Conservation (phyloP, 805 yeast species). For the Sungouiozyma ichnusensis region DNA sequence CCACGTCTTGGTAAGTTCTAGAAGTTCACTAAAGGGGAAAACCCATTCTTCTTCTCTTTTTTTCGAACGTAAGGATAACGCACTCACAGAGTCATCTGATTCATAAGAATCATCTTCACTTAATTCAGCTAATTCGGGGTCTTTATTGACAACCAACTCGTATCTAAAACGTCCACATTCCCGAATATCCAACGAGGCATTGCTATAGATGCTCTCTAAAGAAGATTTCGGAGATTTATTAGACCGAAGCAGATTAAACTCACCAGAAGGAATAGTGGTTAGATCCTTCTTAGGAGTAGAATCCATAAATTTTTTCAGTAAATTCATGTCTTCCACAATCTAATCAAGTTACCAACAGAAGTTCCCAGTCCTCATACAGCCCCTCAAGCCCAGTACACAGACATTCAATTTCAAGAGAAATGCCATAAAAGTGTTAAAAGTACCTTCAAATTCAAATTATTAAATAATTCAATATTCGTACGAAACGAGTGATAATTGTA, state of each 20-base stretch:
- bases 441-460: too few relatives aligned
- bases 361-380: too few relatives aligned
- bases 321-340: conserved; percentile 42
- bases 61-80: conserved; percentile 24
- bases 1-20: conserved; percentile 45
- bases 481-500: too few relatives aligned
- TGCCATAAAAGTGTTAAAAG: too few relatives aligned
- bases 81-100: conserved; percentile 30
- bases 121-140: conserved; percentile 54
- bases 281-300: conserved; percentile 48
- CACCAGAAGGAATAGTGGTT: conserved; percentile 67
- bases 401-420: too few relatives aligned
- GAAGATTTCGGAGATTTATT: conserved; percentile 81
- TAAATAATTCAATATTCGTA: too few relatives aligned
- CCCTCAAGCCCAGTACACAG: too few relatives aligned
- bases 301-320: conserved; percentile 54
- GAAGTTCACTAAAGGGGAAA: conserved; percentile 52
- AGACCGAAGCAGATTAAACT: conserved; percentile 60
- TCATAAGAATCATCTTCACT: conserved; percentile 33
- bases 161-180: conserved; percentile 57
- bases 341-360: too few relatives aligned
- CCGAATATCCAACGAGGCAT: conserved; percentile 64
- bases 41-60: conserved; percentile 53
- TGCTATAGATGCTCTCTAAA: conserved; percentile 70
- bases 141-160: conserved; percentile 61